Conservation (phyloP, 2,329 filamentous ascomycete species). For the Colletotrichum sp. region DNA sequence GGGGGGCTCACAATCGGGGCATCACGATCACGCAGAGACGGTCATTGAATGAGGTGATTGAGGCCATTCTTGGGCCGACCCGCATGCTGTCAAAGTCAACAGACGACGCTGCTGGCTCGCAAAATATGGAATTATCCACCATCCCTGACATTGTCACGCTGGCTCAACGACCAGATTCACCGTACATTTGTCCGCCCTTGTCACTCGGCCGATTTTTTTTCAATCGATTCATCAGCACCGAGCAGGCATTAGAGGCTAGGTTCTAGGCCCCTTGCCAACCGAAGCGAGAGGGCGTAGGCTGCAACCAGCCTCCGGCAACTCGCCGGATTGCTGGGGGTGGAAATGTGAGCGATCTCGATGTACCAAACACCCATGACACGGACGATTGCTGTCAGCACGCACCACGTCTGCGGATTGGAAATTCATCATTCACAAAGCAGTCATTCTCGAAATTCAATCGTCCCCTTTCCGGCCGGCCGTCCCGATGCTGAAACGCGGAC, state of each 20-base stretch:
- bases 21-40: neutral
- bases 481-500: neutral
- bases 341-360: constrained; percentile 8
- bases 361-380: neutral
- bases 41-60: neutral
- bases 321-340: neutral
- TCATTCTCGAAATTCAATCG: neutral
- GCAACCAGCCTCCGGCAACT: neutral
- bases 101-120: neutral
- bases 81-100: neutral
- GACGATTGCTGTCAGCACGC: neutral
- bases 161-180: neutral
- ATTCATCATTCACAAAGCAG: neutral
- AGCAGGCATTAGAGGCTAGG: neutral
- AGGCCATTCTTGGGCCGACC: constrained; percentile 3
- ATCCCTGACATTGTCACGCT: neutral
- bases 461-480: neutral
- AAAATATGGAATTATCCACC: neutral
- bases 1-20: neutral
- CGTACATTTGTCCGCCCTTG: neutral
- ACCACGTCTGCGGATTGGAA: neutral
- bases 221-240: neutral
- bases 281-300: neutral
- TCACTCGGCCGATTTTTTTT: neutral
- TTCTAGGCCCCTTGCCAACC: neutral